These are phyloP conservation scores for Wickerhamomyces kurtzmanii DNA, from an alignment of 805 yeast genomes.

Conservation along the genomic window DNA sequence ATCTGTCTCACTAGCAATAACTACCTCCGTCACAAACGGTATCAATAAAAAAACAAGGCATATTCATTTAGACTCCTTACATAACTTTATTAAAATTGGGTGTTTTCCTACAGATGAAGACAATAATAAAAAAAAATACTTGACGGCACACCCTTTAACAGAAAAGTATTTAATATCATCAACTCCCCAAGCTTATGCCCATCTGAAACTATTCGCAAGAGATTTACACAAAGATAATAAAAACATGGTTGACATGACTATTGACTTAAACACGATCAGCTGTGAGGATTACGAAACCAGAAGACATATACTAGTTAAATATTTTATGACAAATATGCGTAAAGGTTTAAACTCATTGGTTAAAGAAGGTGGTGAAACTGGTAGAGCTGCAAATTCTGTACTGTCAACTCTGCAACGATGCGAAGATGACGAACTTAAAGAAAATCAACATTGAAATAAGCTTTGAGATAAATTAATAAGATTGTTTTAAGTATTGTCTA, in stretches of 20 bases:
- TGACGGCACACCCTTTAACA: constrained; percentile 36
- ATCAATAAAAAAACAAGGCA: constrained; percentile 11
- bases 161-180: constrained; percentile 41
- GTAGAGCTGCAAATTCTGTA: constrained; percentile 35
- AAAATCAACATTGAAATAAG: too few species aligned
- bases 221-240: constrained; percentile 17
- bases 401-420: too few species aligned
- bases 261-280: constrained; percentile 32
- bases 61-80: constrained; percentile 26
- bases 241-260: constrained; percentile 8
- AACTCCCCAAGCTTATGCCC: constrained; percentile 54
- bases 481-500: too few species aligned
- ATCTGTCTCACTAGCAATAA: constrained; percentile 20
- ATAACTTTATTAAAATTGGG: constrained; percentile 34
- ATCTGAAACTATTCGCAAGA: constrained; percentile 47
- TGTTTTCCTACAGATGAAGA: constrained; percentile 13
- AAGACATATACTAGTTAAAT: constrained; percentile 39
- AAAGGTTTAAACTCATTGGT: constrained; percentile 39
- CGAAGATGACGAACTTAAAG: too few species aligned
- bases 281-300: constrained; percentile 58
- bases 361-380: constrained; percentile 69
- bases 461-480: too few species aligned
- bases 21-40: constrained; percentile 18
- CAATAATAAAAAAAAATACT: constrained; percentile 8
- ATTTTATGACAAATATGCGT: constrained; percentile 36